These are phyloP conservation scores for Kwoniella sp. DNA, from an alignment of 768 basidiomycete species.

Conservation along the genomic window DNA sequence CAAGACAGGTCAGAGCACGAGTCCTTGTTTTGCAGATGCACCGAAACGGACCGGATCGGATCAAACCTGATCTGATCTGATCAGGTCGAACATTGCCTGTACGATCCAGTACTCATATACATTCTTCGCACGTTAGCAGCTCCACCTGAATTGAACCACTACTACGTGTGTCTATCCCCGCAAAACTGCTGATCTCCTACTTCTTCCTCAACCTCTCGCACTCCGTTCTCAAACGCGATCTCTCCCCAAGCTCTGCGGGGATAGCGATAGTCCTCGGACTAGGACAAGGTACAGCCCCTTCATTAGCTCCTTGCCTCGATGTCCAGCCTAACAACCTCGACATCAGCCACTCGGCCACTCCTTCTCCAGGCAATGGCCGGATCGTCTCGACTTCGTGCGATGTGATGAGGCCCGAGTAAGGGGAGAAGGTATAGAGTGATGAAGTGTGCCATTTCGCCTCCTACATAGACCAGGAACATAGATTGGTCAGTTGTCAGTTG, in stretches of 20 bases:
- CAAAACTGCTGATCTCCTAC: too few species aligned
- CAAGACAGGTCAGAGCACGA: too few species aligned
- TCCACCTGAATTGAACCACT: too few species aligned
- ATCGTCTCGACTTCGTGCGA: conserved; percentile 54
- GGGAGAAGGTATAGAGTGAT: conserved; percentile 54
- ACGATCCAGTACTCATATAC: too few species aligned
- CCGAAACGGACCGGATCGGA: too few species aligned
- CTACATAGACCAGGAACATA: conserved; percentile 12
- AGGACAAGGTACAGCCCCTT: conserved; percentile 36
- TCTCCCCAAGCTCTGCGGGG: background rate
- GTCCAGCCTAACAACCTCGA: conserved; percentile 47
- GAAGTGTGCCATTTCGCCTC: conserved; percentile 54
- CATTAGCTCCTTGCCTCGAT: conserved; percentile 23
- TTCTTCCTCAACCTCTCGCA: too few species aligned
- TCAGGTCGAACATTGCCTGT: too few species aligned
- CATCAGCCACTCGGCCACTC: conserved; percentile 52
- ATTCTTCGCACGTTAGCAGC: too few species aligned
- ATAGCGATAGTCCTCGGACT: conserved; percentile 28
- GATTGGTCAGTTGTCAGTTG: conserved; percentile 6
- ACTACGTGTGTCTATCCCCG: too few species aligned
- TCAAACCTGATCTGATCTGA: too few species aligned
- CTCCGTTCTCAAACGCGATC: background rate
- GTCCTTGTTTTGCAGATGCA: too few species aligned
- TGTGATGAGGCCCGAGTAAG: conserved; percentile 48
- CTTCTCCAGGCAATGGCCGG: conserved; percentile 54